These are phyloP conservation scores for Bromus sterilis DNA, from an alignment of 176 grass and related monocot species.

Conservation along the genomic window DNA sequence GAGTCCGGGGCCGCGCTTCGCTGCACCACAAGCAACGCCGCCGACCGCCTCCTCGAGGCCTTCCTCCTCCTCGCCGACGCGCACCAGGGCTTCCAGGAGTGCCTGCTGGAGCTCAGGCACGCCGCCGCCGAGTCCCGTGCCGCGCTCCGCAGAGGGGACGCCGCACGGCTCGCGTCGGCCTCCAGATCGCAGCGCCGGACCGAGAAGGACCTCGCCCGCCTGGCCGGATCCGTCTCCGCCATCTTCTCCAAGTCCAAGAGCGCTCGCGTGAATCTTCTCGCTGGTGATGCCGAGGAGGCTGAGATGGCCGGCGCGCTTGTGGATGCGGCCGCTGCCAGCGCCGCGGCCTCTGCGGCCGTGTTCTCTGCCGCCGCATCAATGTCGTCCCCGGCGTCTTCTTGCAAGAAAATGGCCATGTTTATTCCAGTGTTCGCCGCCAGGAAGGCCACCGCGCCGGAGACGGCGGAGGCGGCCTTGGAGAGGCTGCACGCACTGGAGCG, in stretches of 20 bases:
- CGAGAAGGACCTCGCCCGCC: constrained; percentile 33
- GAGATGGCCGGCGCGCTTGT: constrained; percentile 17
- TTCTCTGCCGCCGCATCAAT: background rate
- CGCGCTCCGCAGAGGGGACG: constrained; percentile 22
- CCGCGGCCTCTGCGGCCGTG: constrained; percentile 10
- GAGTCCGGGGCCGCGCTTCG: constrained; percentile 4
- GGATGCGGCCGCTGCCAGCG: constrained; percentile 3
- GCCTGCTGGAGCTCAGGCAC: constrained; percentile 6
- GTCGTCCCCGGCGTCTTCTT: background rate
- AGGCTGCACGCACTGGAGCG: constrained; percentile 15
- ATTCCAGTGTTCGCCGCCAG: background rate
- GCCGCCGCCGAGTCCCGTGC: background rate
- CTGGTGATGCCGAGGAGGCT: background rate
- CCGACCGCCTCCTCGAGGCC: constrained; percentile 31
- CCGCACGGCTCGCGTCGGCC: background rate
- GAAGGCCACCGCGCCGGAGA: background rate
- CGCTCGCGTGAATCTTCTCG: background rate
- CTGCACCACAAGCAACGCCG: background rate
- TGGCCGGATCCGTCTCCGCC: background rate
- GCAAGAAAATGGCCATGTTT: background rate
- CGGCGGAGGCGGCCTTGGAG: background rate
- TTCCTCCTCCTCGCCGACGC: constrained; percentile 61
- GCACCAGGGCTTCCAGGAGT: constrained; percentile 31
- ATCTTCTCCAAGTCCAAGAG: constrained; percentile 1
- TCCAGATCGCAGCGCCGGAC: constrained; percentile 13